These are phyloP conservation scores for Rugonectria rugulosa DNA, from an alignment of 2,329 filamentous ascomycete genomes.

Conservation along the genomic window DNA sequence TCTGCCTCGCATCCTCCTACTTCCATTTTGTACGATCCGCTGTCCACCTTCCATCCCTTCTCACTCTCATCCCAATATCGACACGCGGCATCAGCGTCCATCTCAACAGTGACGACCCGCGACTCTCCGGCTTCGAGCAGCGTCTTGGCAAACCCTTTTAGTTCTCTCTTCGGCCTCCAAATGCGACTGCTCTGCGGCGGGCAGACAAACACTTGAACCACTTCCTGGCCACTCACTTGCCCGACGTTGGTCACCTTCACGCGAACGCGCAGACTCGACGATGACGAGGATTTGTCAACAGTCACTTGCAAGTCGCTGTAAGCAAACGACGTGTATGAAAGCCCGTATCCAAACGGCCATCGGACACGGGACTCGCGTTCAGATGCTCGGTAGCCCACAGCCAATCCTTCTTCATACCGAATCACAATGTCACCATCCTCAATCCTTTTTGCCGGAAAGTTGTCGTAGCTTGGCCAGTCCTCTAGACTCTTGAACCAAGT, in stretches of 20 bases:
- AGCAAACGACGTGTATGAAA: constrained; percentile 25
- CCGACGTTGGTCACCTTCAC: constrained; percentile 16
- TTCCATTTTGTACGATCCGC: constrained; percentile 7
- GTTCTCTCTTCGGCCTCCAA: constrained; percentile 24
- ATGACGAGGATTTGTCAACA: neutral
- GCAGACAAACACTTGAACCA: constrained; percentile 18
- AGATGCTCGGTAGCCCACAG: constrained; percentile 22
- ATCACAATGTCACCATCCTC: constrained; percentile 1
- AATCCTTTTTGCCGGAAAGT: constrained; percentile 20
- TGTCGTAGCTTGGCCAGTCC: constrained; percentile 20
- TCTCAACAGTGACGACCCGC: neutral
- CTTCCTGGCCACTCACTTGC: constrained; percentile 14
- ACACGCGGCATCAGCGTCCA: constrained; percentile 6
- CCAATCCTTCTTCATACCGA: constrained; percentile 20
- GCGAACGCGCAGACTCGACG: neutral
- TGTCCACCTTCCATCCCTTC: constrained; percentile 21
- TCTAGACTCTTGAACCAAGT: constrained; percentile 27
- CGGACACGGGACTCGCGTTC: neutral
- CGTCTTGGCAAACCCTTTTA: constrained; percentile 24
- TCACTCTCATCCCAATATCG: constrained; percentile 1
- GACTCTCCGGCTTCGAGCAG: constrained; percentile 1
- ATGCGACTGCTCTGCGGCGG: neutral
- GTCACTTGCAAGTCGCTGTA: constrained; percentile 14
- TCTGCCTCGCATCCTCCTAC: neutral
- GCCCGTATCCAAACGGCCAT: constrained; percentile 21